Evolutionary conservation across 2,329 filamentous ascomycete species (phyloP), one percentile per base, ranked within the genome.

Genomic region (Fusarium continuum): DNA sequence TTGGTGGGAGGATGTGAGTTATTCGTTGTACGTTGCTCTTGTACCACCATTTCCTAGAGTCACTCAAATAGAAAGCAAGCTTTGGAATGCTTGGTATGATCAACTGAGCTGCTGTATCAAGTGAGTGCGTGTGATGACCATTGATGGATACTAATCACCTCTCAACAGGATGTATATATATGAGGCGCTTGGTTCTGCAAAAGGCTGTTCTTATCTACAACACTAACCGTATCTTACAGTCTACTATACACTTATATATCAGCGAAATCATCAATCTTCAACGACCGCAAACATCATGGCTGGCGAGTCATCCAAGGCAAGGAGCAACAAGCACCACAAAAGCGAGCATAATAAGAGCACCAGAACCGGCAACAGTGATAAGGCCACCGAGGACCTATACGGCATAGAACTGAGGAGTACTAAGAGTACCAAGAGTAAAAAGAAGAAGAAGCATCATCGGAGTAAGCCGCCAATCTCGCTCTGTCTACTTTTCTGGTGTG

Each of bases 11-110:
- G 39, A 38, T 60, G 60, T 41, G 56, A 60, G 38, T 56, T 63
- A 55, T 57, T 65, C 46, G 55, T 57, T 71, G 68, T 72, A 69
- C 70, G 61, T 63, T 71, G 70, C 64, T 57, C 64, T 59, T 72
- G 70, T 72, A 72, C 67, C 59, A 72, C 60, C 54, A 72, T 70
- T 69, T 56, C 69, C 60, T 71, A 65, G 67, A 60, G 59, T 65
- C 56, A 54, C 44, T 56, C 57, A 51, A 67, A 70, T 69, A 70
- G 55, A 71, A 60, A 55, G 22, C 57, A 64, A 61, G 64, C 63
- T 61, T 43, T 35, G 54, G 39, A 67, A 41, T 47, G 61, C 46
- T 67, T 60, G 53, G 40, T 58, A 55, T 65, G 51, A 64, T 50
- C 41, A 61, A 54, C 25, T 16, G 22, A 50, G 16, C 55, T 56